These are phyloP conservation scores for Backusella tarrabulga DNA, from an alignment of 192 early-diverging fungal species.

Conservation along the genomic window DNA sequence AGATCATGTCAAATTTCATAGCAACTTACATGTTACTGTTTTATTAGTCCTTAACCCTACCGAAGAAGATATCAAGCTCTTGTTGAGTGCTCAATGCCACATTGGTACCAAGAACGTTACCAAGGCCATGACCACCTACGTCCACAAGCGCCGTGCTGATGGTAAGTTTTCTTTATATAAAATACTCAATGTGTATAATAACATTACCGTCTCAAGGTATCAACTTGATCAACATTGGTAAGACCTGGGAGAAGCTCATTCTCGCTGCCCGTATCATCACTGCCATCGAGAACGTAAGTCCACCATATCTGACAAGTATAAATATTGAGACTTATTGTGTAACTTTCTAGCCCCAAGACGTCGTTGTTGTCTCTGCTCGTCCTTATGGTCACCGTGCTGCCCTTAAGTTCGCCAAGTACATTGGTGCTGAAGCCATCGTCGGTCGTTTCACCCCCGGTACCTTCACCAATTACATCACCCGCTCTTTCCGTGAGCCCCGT, in stretches of 20 bases:
- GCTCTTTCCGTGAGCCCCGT: slow-evolving; percentile 98
- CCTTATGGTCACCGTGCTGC: slow-evolving; percentile 98
- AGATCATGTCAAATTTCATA: not conserved
- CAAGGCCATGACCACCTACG: slow-evolving; percentile 93
- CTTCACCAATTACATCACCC: slow-evolving; percentile 99
- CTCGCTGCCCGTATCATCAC: slow-evolving; percentile 98
- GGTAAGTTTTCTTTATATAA: slow-evolving; percentile 44
- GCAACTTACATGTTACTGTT: not conserved
- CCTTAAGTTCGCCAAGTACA: slow-evolving; percentile 98
- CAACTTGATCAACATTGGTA: slow-evolving; percentile 98
- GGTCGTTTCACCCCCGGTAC: slow-evolving; percentile 99
- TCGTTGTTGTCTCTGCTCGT: slow-evolving; percentile 96
- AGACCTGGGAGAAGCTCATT: slow-evolving; percentile 99
- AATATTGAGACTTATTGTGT: not conserved
- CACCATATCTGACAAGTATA: not conserved
- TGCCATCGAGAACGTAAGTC: slow-evolving; percentile 87
- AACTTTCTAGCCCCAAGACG: slow-evolving; percentile 71
- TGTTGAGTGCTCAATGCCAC: slow-evolving; percentile 97
- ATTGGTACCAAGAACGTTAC: slow-evolving; percentile 98
- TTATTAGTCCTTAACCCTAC: slow-evolving; percentile 65
- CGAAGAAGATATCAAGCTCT: slow-evolving; percentile 91
- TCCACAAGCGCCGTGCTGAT: slow-evolving; percentile 97
- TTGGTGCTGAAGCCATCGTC: slow-evolving; percentile 97
- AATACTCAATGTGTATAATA: not conserved
- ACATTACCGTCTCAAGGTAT: slow-evolving; percentile 53